Base-by-base conservation (phyloP, 306 rosid species). In the Prunus mongolica region DNA sequence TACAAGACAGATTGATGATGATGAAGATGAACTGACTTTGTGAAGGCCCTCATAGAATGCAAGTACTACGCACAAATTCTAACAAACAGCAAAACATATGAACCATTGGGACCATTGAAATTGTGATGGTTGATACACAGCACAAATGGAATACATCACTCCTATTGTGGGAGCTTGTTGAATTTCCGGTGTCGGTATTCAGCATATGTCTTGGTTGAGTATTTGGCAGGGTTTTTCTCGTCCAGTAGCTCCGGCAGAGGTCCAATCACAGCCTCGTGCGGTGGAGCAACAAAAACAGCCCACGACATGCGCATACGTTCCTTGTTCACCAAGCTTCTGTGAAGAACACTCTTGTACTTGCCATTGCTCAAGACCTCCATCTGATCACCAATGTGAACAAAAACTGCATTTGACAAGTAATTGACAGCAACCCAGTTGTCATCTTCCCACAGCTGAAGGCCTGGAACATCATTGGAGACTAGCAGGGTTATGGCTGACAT, bases 251-350 rank as follows among this genome's bases (percentile, higher is more conserved):
- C 54, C 57, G 81, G 73, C 46, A 83, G 72, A 55, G 97, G 91
- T n/a, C 97, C 92, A 7, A 91, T 81, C 46, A 76, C 65, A 0
- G 77, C 45, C 69, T 87, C 83, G 8, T 19, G 88, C 12, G 92
- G 91, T 22, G 91, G 97, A 69, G 8, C 81, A 46, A 61, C 34
- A 44, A 91, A 91, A 54, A 83, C 90, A 0, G 91, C 93, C 94
- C 97, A 89, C 1, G 94, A 91, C 90, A 91, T 86, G 18, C 94
- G 83, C 18, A 32, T 80, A 10, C 46, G 56, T 58, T 89, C 89
- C 80, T 88, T 86, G 79, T 85, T 89, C 83, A 89, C 94, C 86
- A 88, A 72, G 80, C 97, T 88, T 71, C 90, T 83, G 15, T 91
- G 93, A 25, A 88, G 61, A 25, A 91, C 88, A 55, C 94, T 85